Percentiles rank a stretch among this genome's conserved stretches.
Evolutionary conservation across 352 stramenopile genomes (phyloP).

Genomic region (Globisporangium polare): DNA sequence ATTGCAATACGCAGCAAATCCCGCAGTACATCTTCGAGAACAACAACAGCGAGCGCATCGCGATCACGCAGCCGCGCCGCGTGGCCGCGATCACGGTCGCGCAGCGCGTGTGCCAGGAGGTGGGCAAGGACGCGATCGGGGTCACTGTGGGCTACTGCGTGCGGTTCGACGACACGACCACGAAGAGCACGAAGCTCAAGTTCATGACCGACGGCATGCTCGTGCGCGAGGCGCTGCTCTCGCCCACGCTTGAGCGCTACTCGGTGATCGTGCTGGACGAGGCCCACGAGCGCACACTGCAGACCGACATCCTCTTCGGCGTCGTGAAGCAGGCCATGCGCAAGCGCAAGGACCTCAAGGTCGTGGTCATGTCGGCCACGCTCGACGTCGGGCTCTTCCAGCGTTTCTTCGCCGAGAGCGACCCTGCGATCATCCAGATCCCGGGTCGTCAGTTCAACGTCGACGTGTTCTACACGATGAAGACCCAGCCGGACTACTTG

Average conservation of each 20-base stretch:
- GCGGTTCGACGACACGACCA: slow-evolving; percentile 92
- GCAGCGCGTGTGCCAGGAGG: slow-evolving; percentile 74
- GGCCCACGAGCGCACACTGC: slow-evolving; percentile 79
- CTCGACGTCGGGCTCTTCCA: slow-evolving; percentile 93
- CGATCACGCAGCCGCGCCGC: slow-evolving; percentile 79
- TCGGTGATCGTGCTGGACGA: slow-evolving; percentile 87
- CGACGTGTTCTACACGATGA: slow-evolving; percentile 88
- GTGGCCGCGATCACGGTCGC: slow-evolving; percentile 83
- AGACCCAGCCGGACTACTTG: slow-evolving; percentile 87
- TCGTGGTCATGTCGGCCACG: slow-evolving; percentile 99
- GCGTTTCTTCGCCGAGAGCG: slow-evolving; percentile 91
- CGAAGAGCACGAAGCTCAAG: slow-evolving; percentile 87
- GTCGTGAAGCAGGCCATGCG: slow-evolving; percentile 85
- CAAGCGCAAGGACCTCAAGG: slow-evolving; percentile 84
- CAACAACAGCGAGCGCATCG: slow-evolving; percentile 43
- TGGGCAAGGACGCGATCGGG: slow-evolving; percentile 41
- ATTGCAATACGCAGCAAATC: no score
- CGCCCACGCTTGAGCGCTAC: slow-evolving; percentile 69
- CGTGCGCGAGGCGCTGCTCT: slow-evolving; percentile 84
- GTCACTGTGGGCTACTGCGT: slow-evolving; percentile 90
- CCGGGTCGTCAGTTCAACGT: slow-evolving; percentile 87
- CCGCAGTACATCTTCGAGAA: slow-evolving; percentile 84
- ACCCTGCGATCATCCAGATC: slow-evolving; percentile 81
- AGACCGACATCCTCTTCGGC: slow-evolving; percentile 90
- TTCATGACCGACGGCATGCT: slow-evolving; percentile 94